phyloP scores from a whole-genome alignment of 1,139 yeast species.

The Zygosaccharomyces sapae region DNA sequence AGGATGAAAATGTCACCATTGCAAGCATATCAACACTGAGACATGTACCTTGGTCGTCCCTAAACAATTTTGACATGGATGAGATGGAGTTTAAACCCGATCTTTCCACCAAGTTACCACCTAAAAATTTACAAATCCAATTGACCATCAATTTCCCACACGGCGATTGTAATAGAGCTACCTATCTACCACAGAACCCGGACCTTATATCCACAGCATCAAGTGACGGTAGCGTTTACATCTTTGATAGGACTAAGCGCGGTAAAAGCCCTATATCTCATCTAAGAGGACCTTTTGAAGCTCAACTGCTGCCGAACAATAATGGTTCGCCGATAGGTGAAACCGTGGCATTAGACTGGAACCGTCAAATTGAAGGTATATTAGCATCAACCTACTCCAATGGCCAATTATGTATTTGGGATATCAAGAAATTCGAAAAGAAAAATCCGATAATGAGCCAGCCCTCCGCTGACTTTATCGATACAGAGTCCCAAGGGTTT shows the following conservation, averaged over 20 bases:
- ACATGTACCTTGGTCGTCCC: slow-evolving; percentile 34
- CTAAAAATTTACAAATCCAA: slow-evolving; percentile 30
- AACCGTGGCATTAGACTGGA: slow-evolving; percentile 46
- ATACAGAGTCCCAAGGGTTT: slow-evolving; percentile 41
- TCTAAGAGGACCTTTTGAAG: slow-evolving; percentile 14
- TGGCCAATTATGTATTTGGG: slow-evolving; percentile 53
- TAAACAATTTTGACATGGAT: slow-evolving; percentile 37
- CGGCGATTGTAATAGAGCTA: slow-evolving; percentile 66
- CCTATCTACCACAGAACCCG: slow-evolving; percentile 74
- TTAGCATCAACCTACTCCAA: slow-evolving; percentile 59
- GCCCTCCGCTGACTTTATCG: slow-evolving; percentile 13
- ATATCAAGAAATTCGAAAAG: slow-evolving; percentile 39
- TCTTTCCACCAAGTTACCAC: slow-evolving; percentile 29
- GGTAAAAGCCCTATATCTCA: slow-evolving; percentile 25
- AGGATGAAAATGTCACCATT: slow-evolving; percentile 34
- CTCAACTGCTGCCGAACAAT: slow-evolving; percentile 13
- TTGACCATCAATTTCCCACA: slow-evolving; percentile 31
- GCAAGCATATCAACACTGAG: slow-evolving; percentile 30
- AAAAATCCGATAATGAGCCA: slow-evolving; percentile 19
- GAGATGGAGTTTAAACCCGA: slow-evolving; percentile 38
- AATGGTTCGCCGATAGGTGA: slow-evolving; percentile 17
- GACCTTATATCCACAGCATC: slow-evolving; percentile 70
- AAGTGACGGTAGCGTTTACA: slow-evolving; percentile 65
- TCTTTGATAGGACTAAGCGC: slow-evolving; percentile 56
- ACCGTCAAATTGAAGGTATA: slow-evolving; percentile 45